phyloP scores from a whole-genome alignment of 805 yeast genomes.

The Pichia sporocuriosa region DNA sequence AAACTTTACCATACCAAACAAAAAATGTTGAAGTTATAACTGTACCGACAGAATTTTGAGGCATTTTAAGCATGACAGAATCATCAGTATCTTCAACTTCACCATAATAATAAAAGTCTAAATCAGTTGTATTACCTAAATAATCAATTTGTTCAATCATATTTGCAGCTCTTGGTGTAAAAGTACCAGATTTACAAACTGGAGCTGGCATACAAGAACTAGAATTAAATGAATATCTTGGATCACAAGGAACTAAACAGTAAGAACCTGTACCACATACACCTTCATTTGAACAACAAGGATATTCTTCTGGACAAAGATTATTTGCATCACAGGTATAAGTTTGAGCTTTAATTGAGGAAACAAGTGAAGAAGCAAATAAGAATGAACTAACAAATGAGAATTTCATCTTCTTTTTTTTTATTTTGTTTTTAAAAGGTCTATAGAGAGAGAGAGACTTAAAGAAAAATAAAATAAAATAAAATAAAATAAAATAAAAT shows the following conservation, averaged over 20 bases:
- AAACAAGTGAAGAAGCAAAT: neutral
- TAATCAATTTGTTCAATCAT: constrained; percentile 22
- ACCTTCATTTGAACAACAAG: constrained; percentile 82
- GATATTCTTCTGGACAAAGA: constrained; percentile 68
- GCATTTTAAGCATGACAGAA: constrained; percentile 68
- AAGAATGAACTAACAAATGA: neutral
- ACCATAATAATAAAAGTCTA: constrained; percentile 69
- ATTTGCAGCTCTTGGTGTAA: constrained; percentile 33
- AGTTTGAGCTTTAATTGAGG: no score
- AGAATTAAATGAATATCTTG: constrained; percentile 55
- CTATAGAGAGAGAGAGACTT: no score
- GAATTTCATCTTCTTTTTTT: no score
- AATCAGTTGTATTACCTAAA: constrained; percentile 62
- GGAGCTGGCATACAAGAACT: constrained; percentile 86
- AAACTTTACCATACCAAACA: constrained; percentile 83
- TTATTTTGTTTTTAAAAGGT: no score
- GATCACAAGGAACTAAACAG: constrained; percentile 88
- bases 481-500: no score
- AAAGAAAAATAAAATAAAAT: no score
- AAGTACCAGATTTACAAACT: constrained; percentile 46
- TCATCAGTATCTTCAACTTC: constrained; percentile 48
- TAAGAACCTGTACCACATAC: constrained; percentile 34
- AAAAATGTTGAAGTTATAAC: constrained; percentile 72
- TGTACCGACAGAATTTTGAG: constrained; percentile 65
- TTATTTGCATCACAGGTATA: constrained; percentile 44